A percentile compares a stretch with the other conserved stretches of the same genome.
phyloP scores from a whole-genome alignment of 2,329 filamentous ascomycete genomes.

The Diaporthe sp. region DNA sequence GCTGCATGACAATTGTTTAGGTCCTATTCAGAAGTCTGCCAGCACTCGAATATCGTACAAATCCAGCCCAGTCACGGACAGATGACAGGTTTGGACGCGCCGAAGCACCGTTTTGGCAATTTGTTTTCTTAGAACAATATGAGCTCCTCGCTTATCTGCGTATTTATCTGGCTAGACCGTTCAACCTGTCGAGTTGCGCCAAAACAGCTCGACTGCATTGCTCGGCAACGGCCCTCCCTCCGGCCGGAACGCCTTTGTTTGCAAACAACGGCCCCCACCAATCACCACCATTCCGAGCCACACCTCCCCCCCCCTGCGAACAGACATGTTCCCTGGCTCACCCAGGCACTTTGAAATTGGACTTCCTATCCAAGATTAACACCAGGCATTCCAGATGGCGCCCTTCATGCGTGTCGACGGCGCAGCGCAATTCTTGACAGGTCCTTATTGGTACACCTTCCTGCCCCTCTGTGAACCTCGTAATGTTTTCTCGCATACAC shows the following conservation, averaged over 20 bases:
- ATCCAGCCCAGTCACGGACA: background rate
- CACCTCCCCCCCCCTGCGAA: background rate
- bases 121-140: background rate
- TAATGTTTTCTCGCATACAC: slow-evolving; percentile 2
- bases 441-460: background rate
- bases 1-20: background rate
- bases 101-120: background rate
- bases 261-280: slow-evolving; percentile 17
- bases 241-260: slow-evolving; percentile 21
- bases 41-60: background rate
- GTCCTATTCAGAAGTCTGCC: background rate
- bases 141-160: background rate
- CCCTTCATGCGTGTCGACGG: slow-evolving; percentile 4
- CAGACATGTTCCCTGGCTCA: slow-evolving; percentile 9
- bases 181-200: background rate
- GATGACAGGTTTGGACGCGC: background rate
- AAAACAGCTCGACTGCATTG: slow-evolving; percentile 24
- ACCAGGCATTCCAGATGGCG: background rate
- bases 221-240: slow-evolving; percentile 32
- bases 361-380: slow-evolving; percentile 13
- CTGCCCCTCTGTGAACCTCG: background rate
- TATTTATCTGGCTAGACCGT: background rate
- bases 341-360: slow-evolving; percentile 21
- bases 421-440: background rate
- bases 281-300: slow-evolving; percentile 11